A percentile compares a stretch with the other conserved stretches of the same genome.
phyloP scores from a whole-genome alignment of 805 yeast genomes.

The Priceomyces haplophilus region DNA sequence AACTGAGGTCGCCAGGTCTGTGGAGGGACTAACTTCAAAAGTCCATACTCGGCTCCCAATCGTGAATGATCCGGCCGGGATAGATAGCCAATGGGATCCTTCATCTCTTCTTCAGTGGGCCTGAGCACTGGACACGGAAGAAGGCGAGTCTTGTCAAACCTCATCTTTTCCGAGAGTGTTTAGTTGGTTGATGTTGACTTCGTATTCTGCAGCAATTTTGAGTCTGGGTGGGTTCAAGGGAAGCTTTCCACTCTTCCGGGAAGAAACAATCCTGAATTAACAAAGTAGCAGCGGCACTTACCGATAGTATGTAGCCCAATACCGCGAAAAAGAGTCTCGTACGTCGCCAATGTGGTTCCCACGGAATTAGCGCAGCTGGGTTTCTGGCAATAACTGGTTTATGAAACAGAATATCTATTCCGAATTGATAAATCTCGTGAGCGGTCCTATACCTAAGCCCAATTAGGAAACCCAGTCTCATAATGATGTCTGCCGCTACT shows the following conservation, averaged over 20 bases:
- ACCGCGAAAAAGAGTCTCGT: too few relatives aligned
- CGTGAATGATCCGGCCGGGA: slow-evolving; percentile 37
- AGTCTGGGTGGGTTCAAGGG: background rate
- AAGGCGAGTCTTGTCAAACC: slow-evolving; percentile 12
- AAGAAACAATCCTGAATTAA: slow-evolving; percentile 3
- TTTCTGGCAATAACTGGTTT: background rate
- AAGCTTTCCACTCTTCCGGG: too few relatives aligned
- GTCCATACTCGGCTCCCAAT: slow-evolving; percentile 47
- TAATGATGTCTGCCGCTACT: background rate
- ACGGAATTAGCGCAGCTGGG: too few relatives aligned
- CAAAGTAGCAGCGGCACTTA: background rate
- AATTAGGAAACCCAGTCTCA: background rate
- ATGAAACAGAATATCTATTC: background rate
- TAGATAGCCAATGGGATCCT: slow-evolving; percentile 48
- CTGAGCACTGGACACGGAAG: slow-evolving; percentile 47
- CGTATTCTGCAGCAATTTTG: background rate
- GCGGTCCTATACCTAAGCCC: background rate
- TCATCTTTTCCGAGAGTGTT: slow-evolving; percentile 1
- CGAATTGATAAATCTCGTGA: background rate
- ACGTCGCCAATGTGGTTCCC: too few relatives aligned
- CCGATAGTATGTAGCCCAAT: background rate
- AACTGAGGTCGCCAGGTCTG: slow-evolving; percentile 53
- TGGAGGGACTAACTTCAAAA: slow-evolving; percentile 55
- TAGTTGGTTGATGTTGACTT: background rate
- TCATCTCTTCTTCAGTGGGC: slow-evolving; percentile 45